Base-by-base conservation (phyloP, 2,329 filamentous ascomycete species). In the Gyromitra esculenta region DNA sequence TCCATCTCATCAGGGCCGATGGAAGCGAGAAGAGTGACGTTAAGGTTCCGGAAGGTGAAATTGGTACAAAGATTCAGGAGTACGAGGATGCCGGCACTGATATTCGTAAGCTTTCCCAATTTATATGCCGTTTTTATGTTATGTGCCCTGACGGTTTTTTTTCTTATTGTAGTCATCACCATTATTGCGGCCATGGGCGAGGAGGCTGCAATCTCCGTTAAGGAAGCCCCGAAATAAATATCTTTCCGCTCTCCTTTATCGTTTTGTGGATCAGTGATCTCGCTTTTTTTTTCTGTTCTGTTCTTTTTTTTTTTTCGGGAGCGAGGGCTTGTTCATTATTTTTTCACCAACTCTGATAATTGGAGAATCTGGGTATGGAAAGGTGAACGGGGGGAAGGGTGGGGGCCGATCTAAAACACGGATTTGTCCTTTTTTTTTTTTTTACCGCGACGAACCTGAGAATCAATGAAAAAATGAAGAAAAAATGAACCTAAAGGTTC, bases 171-270 rank as follows among this genome's bases (percentile, higher is more conserved):
- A 97, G 94, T 94, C 86, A 91, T 98, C 82, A 91, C 95, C 82
- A 90, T 99, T 85, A 92, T 97, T 84, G 92, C 93, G 82, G 90
- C 96, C 84, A 99, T 99, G 96, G 92, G 92, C 84, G 95, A 99
- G 87, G 92, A 98, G 89, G 87, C 89, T 82, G 92, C 91, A 83
- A 91, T 97, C 84, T 94, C 97, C 84, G 92, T 91, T 86, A 98
- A 98, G 91, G 94, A 97, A 87, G 93, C 92, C 85, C 90, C 92
- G 85, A 82, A 79, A 73, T 79, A 76, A 75, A 65, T 43, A 18
- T 45, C 60, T 67, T 48, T 59, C 50, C 57, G 56, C 41, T 75
- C 66, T 71, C 63, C 50, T 63, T 37, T 39, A 60, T 66, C 50
- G 54, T 73, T 63, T 68, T 77, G 70, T 69, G 67, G 70, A 73